phyloP scores from a whole-genome alignment of 495 filamentous ascomycete genomes.

The Penicillium crystallinum region DNA sequence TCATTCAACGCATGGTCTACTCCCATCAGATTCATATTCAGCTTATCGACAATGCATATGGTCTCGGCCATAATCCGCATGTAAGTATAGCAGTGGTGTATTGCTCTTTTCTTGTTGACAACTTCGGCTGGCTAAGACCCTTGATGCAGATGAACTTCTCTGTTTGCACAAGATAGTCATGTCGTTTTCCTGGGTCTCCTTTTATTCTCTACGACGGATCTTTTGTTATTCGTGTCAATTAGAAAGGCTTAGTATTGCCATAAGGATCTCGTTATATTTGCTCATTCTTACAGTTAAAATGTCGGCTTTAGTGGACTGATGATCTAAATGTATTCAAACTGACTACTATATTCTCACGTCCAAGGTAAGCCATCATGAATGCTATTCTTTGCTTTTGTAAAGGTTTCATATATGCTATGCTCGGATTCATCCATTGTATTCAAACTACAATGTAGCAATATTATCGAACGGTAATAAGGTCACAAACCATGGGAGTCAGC shows the following conservation, averaged over 20 bases:
- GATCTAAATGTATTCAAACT: too few relatives aligned
- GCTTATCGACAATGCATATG: constrained; percentile 8
- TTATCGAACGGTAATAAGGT: too few relatives aligned
- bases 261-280: constrained; percentile 22
- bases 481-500: too few relatives aligned
- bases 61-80: constrained; percentile 27
- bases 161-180: constrained; percentile 12
- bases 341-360: too few relatives aligned
- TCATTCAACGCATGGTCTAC: background rate
- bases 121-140: constrained; percentile 9
- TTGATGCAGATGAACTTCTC: constrained; percentile 16
- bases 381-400: too few relatives aligned
- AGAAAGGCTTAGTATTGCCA: constrained; percentile 18
- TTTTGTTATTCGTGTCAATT: background rate
- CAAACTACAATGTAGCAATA: too few relatives aligned
- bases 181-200: constrained; percentile 13
- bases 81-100: constrained; percentile 23
- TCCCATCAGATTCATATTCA: background rate
- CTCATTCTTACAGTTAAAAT: background rate
- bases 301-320: constrained; percentile 10
- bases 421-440: too few relatives aligned
- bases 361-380: too few relatives aligned
- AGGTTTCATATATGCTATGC: too few relatives aligned
- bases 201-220: constrained; percentile 14
- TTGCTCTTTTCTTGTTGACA: constrained; percentile 16